Evolutionary conservation across 495 filamentous ascomycete genomes (phyloP).

Genomic region (Penicillium desertorum): DNA sequence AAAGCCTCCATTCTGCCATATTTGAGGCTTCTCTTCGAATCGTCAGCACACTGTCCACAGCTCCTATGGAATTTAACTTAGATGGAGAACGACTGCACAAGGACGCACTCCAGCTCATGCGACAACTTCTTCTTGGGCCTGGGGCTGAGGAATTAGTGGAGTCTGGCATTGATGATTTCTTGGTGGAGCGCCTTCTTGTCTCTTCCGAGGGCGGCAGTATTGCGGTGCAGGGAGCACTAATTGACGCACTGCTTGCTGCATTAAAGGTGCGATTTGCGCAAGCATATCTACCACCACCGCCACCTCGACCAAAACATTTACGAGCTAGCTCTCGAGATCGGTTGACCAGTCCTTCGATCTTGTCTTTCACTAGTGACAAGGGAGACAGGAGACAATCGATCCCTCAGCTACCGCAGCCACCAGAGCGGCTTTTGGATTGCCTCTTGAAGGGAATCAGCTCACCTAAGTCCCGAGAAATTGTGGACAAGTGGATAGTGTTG

Average conservation of each 20-base stretch:
- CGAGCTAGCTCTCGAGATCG: conserved; percentile 47
- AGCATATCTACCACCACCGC: conserved; percentile 38
- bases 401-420: conserved; percentile 53
- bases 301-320: conserved; percentile 42
- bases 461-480: conserved; percentile 65
- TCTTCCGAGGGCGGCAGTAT: conserved; percentile 52
- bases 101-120: conserved; percentile 66
- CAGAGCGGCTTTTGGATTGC: conserved; percentile 74
- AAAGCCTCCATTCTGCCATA: conserved; percentile 42
- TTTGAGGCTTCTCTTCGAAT: conserved; percentile 40
- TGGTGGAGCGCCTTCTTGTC: conserved; percentile 68
- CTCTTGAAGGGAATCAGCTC: conserved; percentile 80
- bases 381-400: conserved; percentile 38
- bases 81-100: conserved; percentile 58
- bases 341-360: conserved; percentile 45
- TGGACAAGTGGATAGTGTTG: conserved; percentile 89
- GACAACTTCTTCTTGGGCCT: conserved; percentile 72
- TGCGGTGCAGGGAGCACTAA: conserved; percentile 65
- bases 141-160: conserved; percentile 63
- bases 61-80: conserved; percentile 10
- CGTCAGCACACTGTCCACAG: conserved; percentile 24
- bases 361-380: conserved; percentile 51
- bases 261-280: conserved; percentile 63
- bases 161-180: conserved; percentile 66
- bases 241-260: conserved; percentile 71